A percentile compares a stretch with the other conserved stretches of the same genome.
These are phyloP conservation scores for Colletotrichum sp. DNA, from an alignment of 2,329 filamentous ascomycete genomes.

Conservation along the genomic window DNA sequence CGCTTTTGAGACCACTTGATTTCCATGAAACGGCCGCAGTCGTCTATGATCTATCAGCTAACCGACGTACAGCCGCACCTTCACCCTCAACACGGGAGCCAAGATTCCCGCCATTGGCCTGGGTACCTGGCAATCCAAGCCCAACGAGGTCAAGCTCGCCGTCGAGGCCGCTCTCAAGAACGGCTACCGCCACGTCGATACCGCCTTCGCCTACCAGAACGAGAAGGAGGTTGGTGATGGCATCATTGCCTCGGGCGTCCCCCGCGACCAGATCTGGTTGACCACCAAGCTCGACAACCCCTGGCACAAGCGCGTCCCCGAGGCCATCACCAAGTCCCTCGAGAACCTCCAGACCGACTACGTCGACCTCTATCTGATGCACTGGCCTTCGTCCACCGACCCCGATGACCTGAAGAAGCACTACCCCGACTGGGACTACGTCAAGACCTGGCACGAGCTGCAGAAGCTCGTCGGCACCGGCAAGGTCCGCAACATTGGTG, in stretches of 20 bases:
- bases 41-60: background rate
- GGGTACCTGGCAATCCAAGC: constrained; percentile 79
- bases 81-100: constrained; percentile 76
- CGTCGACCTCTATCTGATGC: constrained; percentile 74
- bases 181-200: constrained; percentile 80
- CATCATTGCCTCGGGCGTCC: constrained; percentile 67
- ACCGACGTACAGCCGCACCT: constrained; percentile 50
- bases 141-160: constrained; percentile 71
- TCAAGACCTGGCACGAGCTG: constrained; percentile 78
- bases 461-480: constrained; percentile 72
- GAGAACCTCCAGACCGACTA: constrained; percentile 68
- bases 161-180: constrained; percentile 71
- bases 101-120: constrained; percentile 80
- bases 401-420: constrained; percentile 70
- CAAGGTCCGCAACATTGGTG: constrained; percentile 81
- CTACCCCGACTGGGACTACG: constrained; percentile 79
- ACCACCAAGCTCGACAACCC: constrained; percentile 87
- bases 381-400: constrained; percentile 72
- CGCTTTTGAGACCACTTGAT: background rate
- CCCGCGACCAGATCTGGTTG: constrained; percentile 71
- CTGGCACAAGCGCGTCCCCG: constrained; percentile 72
- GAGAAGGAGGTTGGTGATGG: constrained; percentile 72
- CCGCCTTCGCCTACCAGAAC: constrained; percentile 79
- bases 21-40: background rate
- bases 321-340: constrained; percentile 65